Base-by-base conservation (phyloP, 306 rosid species). In the Mucuna pruriens region DNA sequence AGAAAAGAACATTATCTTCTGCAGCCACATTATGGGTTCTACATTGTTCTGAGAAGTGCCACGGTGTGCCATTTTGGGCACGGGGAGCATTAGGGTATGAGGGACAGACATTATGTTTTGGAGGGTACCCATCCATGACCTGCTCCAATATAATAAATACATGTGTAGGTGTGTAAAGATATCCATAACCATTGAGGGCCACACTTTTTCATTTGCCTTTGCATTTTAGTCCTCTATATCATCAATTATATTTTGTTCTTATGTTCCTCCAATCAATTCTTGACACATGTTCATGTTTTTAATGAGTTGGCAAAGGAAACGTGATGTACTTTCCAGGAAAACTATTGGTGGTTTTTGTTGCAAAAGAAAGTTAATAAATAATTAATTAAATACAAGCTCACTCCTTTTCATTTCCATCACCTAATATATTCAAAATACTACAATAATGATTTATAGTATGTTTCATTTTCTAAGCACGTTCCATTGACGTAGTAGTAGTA, bases 81-180 rank as follows among this genome's bases (percentile, higher is more conserved):
- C 19, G 58, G 51, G 38, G 49, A 67, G 86, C 83, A 85, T 71
- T 75, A 74, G 77, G 71, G 49, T 51, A 66, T 49, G 42, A 75
- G 70, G 76, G 23, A 46, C 80, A 64, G 86, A 80, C 86, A 90
- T 44, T 29, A 79, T 76, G 84, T 76, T 90, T 76, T 83, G 88
- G 94, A 57, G 80, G 81, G 72, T 65, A 64, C 83, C 69, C 80
- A 78, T 80, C 19, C n/a, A 62, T 77, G 52, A 74, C 40, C 71
- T 75, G 81, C 84, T 74, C 75, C 82, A 84, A 78, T 87, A 76
- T 74, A 80, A 48, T 49, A 61, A 57, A 80, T 71, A 79, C 77
- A 84, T 19, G 82, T 84, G 87, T 87, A 66, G 54, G 66, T 51
- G 86, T 85, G 60, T 79, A 78, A 16, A 54, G 75, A 71, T 85